These are phyloP conservation scores for Solanum dulcamara DNA, from an alignment of 257 asterid species.

Conservation along the genomic window DNA sequence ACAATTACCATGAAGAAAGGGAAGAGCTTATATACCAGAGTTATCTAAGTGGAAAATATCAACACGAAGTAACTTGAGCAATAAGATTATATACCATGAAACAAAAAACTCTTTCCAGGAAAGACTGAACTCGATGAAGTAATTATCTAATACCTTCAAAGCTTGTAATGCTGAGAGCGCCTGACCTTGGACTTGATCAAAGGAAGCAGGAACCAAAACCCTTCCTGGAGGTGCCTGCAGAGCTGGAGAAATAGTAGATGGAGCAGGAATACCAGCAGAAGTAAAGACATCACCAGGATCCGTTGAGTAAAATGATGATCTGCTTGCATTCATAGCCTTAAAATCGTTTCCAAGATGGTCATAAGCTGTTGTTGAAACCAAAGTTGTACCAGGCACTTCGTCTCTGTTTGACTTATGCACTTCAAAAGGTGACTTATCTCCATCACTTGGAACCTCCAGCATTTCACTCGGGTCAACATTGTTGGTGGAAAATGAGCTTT, in stretches of 20 bases:
- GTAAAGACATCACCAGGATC: constrained; percentile 46
- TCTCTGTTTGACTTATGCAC: constrained; percentile 17
- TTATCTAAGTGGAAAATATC: background rate
- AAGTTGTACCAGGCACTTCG: constrained; percentile 21
- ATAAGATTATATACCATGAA: background rate
- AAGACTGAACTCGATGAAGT: background rate
- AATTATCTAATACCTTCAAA: constrained; percentile 28
- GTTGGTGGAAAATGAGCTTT: constrained; percentile 21
- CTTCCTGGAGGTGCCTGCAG: constrained; percentile 67
- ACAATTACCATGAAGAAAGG: background rate
- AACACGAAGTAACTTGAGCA: background rate
- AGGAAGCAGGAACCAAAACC: constrained; percentile 89
- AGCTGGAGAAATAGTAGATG: constrained; percentile 70
- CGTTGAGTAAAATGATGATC: constrained; percentile 27
- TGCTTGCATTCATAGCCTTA: constrained; percentile 24
- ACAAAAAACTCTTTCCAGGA: background rate
- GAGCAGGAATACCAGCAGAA: constrained; percentile 94
- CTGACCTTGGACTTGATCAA: constrained; percentile 87
- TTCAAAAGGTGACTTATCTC: constrained; percentile 20
- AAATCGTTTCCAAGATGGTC: constrained; percentile 28
- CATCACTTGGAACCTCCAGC: constrained; percentile 24
- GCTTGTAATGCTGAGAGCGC: constrained; percentile 88
- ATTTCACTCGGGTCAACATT: constrained; percentile 9
- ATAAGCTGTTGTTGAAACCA: constrained; percentile 21
- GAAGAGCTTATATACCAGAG: background rate